These are phyloP conservation scores for Linanthus parryae DNA, from an alignment of 148 eudicot genomes.

Conservation along the genomic window DNA sequence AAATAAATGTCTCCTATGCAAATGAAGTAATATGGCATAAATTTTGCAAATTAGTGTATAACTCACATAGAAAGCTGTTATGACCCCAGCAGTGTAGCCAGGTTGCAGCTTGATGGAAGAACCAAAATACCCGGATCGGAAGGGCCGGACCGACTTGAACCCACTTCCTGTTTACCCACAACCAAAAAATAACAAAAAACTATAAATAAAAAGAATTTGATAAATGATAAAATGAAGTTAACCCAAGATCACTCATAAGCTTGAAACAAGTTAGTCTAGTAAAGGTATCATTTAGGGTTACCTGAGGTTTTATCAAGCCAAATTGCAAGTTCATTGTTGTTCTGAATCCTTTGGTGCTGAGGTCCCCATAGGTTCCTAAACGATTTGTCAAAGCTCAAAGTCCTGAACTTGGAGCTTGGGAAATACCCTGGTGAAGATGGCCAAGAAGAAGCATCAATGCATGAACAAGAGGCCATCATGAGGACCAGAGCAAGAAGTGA, in stretches of 20 bases:
- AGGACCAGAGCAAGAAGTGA: constrained; percentile 15
- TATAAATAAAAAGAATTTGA: too few species aligned
- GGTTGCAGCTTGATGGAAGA: constrained; percentile 75
- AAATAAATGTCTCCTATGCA: too few species aligned
- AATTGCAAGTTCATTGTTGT: constrained; percentile 45
- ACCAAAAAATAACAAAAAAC: neutral
- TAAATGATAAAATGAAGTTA: neutral
- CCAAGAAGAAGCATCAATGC: constrained; percentile 43
- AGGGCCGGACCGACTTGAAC: constrained; percentile 82
- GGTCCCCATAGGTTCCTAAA: constrained; percentile 84
- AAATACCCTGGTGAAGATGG: constrained; percentile 83
- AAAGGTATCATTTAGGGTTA: constrained; percentile 6
- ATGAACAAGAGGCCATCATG: constrained; percentile 13
- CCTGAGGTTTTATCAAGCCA: constrained; percentile 89
- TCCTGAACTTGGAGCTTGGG: constrained; percentile 59
- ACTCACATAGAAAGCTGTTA: constrained; percentile 90
- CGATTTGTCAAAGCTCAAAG: constrained; percentile 54
- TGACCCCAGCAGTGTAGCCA: constrained; percentile 96
- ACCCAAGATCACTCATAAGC: neutral
- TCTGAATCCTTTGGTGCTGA: constrained; percentile 49
- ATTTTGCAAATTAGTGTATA: too few species aligned
- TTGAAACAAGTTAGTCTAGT: neutral
- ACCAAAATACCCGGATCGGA: constrained; percentile 86
- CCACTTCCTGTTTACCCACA: constrained; percentile 62
- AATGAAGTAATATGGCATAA: too few species aligned